A percentile compares a stretch with the other conserved stretches of the same genome.
Evolutionary conservation across 306 rosid genomes (phyloP).

Genomic region (Canavalia gladiata): DNA sequence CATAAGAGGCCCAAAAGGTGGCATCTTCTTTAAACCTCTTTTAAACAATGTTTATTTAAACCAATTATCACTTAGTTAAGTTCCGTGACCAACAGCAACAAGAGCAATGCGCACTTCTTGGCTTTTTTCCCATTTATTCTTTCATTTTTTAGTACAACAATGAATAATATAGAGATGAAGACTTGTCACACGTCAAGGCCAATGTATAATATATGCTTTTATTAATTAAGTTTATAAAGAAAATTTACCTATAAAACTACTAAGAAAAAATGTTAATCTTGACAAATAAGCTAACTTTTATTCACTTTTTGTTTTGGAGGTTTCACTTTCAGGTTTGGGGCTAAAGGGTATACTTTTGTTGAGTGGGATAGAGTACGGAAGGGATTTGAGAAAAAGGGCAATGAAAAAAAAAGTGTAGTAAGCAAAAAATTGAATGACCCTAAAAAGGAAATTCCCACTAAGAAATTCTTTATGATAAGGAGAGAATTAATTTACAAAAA

Average conservation of each 20-base stretch:
- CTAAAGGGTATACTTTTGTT: slow-evolving; percentile 38
- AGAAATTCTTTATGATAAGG: slow-evolving; percentile 62
- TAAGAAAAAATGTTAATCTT: neutral
- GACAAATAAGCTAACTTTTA: neutral
- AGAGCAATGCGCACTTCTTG: slow-evolving; percentile 38
- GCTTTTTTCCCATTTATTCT: slow-evolving; percentile 16
- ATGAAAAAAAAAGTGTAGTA: slow-evolving; percentile 37
- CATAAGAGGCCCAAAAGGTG: slow-evolving; percentile 47
- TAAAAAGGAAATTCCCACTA: slow-evolving; percentile 87
- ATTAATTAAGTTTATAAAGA: neutral
- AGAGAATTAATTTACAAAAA: slow-evolving; percentile 53
- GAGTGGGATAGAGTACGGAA: slow-evolving; percentile 50
- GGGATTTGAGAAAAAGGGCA: slow-evolving; percentile 27
- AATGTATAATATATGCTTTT: neutral
- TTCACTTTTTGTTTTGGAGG: slow-evolving; percentile 8
- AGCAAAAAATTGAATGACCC: slow-evolving; percentile 52
- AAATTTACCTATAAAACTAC: neutral
- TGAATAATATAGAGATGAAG: neutral
- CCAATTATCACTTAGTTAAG: slow-evolving; percentile 53
- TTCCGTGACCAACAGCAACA: slow-evolving; percentile 29
- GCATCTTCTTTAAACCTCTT: slow-evolving; percentile 49
- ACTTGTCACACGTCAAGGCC: neutral
- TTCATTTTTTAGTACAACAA: neutral
- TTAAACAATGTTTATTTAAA: slow-evolving; percentile 40
- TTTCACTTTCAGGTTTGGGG: neutral